These are phyloP conservation scores for Blastocystis sp. DNA, from an alignment of 352 stramenopile genomes.

Conservation along the genomic window DNA sequence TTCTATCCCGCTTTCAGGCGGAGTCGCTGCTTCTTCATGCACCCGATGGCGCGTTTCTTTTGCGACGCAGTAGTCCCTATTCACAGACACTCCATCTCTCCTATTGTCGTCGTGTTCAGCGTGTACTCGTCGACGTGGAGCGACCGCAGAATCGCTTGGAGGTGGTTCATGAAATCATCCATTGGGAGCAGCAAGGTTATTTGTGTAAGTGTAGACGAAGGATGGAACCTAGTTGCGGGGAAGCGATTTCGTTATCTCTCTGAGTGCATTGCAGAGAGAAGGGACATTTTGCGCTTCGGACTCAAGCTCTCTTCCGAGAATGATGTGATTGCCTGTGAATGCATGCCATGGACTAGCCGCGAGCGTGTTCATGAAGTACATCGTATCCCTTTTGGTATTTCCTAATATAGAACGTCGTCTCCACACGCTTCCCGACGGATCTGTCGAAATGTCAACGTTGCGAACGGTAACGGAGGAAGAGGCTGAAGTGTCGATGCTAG, in stretches of 20 bases:
- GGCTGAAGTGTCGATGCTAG: neutral
- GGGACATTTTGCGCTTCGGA: neutral
- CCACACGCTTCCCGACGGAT: neutral
- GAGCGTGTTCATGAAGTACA: neutral
- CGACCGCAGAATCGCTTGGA: neutral
- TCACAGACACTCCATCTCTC: slow-evolving; percentile 8
- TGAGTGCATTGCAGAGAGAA: neutral
- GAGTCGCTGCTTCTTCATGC: slow-evolving; percentile 23
- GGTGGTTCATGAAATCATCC: neutral
- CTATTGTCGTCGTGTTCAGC: neutral
- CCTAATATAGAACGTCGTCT: neutral
- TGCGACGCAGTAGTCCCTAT: neutral
- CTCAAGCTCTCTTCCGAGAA: neutral
- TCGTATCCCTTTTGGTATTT: neutral
- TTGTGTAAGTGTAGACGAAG: neutral
- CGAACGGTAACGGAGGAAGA: neutral
- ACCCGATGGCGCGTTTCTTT: neutral
- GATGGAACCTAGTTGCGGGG: neutral
- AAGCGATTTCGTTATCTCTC: neutral
- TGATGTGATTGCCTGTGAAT: slow-evolving; percentile 21
- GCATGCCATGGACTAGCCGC: slow-evolving; percentile 11
- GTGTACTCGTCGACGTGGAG: neutral
- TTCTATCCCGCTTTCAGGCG: slow-evolving; percentile 2
- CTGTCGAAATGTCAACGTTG: neutral
- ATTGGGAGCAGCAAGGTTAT: neutral